Base-by-base conservation (phyloP, 2,329 filamentous ascomycete genomes). In the Monosporascus cannonballus region DNA sequence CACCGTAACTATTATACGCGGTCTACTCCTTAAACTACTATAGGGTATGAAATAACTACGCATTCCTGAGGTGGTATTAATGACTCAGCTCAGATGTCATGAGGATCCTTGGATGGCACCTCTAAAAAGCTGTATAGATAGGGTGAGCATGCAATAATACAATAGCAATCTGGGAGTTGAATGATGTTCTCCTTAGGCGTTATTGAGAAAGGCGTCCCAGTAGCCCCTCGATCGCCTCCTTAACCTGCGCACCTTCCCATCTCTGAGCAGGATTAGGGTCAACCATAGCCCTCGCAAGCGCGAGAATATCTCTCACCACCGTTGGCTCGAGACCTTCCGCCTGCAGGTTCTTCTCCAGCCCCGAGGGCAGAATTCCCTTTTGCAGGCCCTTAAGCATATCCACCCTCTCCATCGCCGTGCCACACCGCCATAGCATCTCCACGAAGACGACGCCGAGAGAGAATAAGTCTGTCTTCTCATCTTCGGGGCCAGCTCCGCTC, bases 401-500 rank as follows among this genome's bases (percentile, higher is more conserved):
- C 9, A 59, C 64, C 18, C 76, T 72, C 57, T 79, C 76, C 73
- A 79, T 78, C 34, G 71, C 74, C 0, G 77, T 80, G 48, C 67
- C 67, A 50, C 85, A 79, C 7, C 67, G 71, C 56, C 77, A 82
- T 6, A 86, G 58, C 56, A 86, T 73, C 65, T 87, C 84, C 42
- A 85, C 79, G 0, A 82, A 69, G 7, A 85, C 78, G 9, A 86
- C 76, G 0, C 82, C 83, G 1, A 85, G 71, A 0, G 83, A 78
- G 58, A 79, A 85, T 1, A 85, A 74, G 54, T 86, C 84, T 1
- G 85, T 68, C 50, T 80, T 81, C 57, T 80, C 80, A 59, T 75
- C 76, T 46, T 72, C 59, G 24, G 18, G 2, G 18, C 39, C 22
- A 3, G 9, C 18, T 14, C 11, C 14, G 6, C 9, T 42, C 11